phyloP scores from a whole-genome alignment of 805 yeast genomes.

The Nakazawaea ishiwadae region DNA sequence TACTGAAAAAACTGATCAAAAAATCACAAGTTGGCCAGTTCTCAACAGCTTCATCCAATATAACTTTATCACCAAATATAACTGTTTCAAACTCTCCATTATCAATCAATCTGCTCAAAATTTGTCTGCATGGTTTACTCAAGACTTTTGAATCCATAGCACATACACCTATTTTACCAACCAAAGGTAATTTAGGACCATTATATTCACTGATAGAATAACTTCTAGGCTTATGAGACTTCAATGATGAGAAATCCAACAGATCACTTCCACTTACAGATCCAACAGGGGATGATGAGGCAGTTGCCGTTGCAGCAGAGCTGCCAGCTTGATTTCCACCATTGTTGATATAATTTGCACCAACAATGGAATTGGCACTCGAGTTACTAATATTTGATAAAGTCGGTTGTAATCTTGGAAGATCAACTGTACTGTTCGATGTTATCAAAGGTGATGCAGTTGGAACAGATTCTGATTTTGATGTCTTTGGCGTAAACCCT shows the following conservation, averaged over 20 bases:
- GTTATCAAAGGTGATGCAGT: conserved; percentile 13
- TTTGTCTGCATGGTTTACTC: conserved; percentile 92
- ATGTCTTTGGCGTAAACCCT: conserved; percentile 67
- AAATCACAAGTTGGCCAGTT: conserved; percentile 99
- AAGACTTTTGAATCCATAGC: conserved; percentile 98
- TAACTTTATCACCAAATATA: conserved; percentile 95
- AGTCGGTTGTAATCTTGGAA: conserved; percentile 12
- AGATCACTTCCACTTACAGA: not conserved
- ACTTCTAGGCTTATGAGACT: conserved; percentile 19
- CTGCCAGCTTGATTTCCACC: not conserved
- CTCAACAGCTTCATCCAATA: conserved; percentile 86
- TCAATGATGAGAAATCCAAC: not conserved
- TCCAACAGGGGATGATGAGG: conserved; percentile 13
- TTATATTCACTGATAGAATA: conserved; percentile 33
- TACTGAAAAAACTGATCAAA: conserved; percentile 87
- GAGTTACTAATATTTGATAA: conserved; percentile 7
- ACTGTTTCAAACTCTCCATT: conserved; percentile 96
- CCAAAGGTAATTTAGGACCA: conserved; percentile 54
- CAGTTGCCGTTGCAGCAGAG: conserved; percentile 8
- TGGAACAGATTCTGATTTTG: conserved; percentile 31
- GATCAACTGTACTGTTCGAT: conserved; percentile 9
- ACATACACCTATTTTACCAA: conserved; percentile 96
- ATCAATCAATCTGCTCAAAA: conserved; percentile 80
- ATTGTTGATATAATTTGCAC: not conserved
- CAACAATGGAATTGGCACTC: conserved; percentile 10